Base-by-base conservation (phyloP, 2,329 filamentous ascomycete genomes). In the Fusarium torreyae region DNA sequence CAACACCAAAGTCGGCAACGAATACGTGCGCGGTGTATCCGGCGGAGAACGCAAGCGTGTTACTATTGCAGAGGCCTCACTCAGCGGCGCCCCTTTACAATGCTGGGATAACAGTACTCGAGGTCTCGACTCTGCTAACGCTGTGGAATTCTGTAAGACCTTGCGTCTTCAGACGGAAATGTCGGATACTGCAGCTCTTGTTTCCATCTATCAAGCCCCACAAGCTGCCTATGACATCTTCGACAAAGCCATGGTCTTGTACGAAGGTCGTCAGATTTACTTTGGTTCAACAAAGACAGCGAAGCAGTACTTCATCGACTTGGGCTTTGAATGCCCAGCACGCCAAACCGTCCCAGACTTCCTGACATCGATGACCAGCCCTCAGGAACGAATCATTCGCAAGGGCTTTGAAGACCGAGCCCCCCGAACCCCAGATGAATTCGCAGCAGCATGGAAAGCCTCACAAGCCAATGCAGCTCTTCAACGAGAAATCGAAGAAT, bases 101-200 rank as follows among this genome's bases (percentile, higher is more conserved):
- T 91, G 89, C 64, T 94, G 91, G 91, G 91, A 89, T 56, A 92
- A 92, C 54, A 88, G 85, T 6, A 92, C 89, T 0, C 80, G 84
- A 50, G 90, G 90, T 17, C 80, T 92, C 2, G 90, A 92, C 72
- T 86, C 87, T 3, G 87, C 85, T n/a, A 91, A 88, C 1, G 89
- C 90, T 0, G 76, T 91, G 3, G 88, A 91, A 66, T 91, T 90
- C 60, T 88, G 89, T 9, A 85, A 87, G 66, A 89, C 87, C 46
- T 77, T 92, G 36, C 81, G 88, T 22, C 82, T 86, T 7, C 81
- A 89, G 14, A 89, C 89, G 1, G 86, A 90, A 66, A 85, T 91
- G 73, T 84, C 86, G 6, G 80, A 86, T 22, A 71, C 86, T 2
- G 86, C 88, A 0, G 88, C 87, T 0, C 78, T 85, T 10, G 88